phyloP scores from a whole-genome alignment of 805 yeast genomes.

The Kuraishia hungarica region DNA sequence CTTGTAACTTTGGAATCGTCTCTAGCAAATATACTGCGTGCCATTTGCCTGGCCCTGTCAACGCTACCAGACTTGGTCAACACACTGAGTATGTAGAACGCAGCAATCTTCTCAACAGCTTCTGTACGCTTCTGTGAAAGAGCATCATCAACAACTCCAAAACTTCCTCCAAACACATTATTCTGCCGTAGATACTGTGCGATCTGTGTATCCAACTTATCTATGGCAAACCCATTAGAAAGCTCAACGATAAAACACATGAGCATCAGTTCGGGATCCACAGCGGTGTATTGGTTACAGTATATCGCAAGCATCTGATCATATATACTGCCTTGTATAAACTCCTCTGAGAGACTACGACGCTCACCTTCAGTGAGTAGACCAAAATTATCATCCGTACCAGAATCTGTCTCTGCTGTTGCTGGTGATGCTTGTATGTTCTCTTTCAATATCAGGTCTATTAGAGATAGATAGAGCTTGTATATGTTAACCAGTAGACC shows the following conservation, averaged over 20 bases:
- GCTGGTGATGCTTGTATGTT: neutral
- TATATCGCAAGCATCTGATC: conserved; percentile 11
- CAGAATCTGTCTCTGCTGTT: too few species aligned
- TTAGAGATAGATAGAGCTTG: conserved; percentile 19
- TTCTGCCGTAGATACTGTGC: conserved; percentile 11
- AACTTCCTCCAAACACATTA: conserved; percentile 7
- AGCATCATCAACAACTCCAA: neutral
- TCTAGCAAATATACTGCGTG: neutral
- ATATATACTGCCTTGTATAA: conserved; percentile 15
- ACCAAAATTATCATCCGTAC: too few species aligned
- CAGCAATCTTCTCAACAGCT: neutral
- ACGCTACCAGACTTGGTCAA: neutral
- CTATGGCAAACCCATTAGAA: conserved; percentile 16
- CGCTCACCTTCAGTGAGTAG: neutral
- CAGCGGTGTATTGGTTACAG: conserved; percentile 4
- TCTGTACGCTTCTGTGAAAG: neutral
- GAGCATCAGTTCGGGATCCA: conserved; percentile 18
- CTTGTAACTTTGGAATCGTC: neutral
- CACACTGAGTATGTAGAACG: conserved; percentile 2
- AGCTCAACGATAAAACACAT: conserved; percentile 22
- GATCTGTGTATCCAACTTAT: conserved; percentile 14
- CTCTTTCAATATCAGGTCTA: conserved; percentile 19
- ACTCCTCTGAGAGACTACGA: conserved; percentile 5
- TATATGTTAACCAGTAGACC: conserved; percentile 12
- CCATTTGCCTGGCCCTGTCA: neutral